These are phyloP conservation scores for Tieghemiomyces parasiticus DNA, from an alignment of 192 early-diverging fungal genomes.

Conservation along the genomic window DNA sequence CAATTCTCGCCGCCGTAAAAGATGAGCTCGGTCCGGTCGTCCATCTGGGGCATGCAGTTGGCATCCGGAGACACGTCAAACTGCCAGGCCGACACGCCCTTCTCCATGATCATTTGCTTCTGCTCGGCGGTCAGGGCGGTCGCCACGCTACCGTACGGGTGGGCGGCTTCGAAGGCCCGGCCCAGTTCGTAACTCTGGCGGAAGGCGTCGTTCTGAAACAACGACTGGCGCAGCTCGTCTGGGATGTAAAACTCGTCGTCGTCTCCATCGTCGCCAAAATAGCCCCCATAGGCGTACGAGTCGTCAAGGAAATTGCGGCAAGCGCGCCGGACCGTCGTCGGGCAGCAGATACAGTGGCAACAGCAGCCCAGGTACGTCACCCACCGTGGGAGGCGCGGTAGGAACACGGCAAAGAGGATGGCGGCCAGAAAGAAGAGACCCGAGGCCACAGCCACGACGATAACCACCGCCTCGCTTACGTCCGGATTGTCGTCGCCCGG, in stretches of 20 bases:
- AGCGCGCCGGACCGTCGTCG: background rate
- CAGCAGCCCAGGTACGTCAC: slow-evolving; percentile 4
- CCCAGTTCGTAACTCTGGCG: slow-evolving; percentile 34
- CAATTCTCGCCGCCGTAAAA: slow-evolving; percentile 56
- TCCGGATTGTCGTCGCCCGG: background rate
- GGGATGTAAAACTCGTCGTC: slow-evolving; percentile 11
- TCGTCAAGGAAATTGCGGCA: slow-evolving; percentile 1
- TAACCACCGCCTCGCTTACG: background rate
- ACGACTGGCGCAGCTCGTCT: slow-evolving; percentile 12
- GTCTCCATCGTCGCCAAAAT: background rate
- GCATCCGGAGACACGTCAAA: slow-evolving; percentile 50
- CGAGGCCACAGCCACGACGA: slow-evolving; percentile 1
- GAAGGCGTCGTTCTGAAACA: slow-evolving; percentile 30
- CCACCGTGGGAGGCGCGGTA: slow-evolving; percentile 8
- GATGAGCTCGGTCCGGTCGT: slow-evolving; percentile 56
- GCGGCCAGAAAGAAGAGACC: slow-evolving; percentile 4
- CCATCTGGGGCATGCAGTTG: slow-evolving; percentile 42
- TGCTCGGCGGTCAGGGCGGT: slow-evolving; percentile 64
- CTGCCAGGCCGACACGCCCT: slow-evolving; percentile 71
- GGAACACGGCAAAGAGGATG: background rate
- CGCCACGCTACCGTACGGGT: slow-evolving; percentile 58
- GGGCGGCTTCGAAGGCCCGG: slow-evolving; percentile 47
- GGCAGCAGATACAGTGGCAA: slow-evolving; percentile 9
- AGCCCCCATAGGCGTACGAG: slow-evolving; percentile 10
- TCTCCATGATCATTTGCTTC: slow-evolving; percentile 59